Evolutionary conservation across 306 rosid genomes (phyloP), one percentile per base, ranked within the genome.

Genomic region (Elaeagnus macrophylla): DNA sequence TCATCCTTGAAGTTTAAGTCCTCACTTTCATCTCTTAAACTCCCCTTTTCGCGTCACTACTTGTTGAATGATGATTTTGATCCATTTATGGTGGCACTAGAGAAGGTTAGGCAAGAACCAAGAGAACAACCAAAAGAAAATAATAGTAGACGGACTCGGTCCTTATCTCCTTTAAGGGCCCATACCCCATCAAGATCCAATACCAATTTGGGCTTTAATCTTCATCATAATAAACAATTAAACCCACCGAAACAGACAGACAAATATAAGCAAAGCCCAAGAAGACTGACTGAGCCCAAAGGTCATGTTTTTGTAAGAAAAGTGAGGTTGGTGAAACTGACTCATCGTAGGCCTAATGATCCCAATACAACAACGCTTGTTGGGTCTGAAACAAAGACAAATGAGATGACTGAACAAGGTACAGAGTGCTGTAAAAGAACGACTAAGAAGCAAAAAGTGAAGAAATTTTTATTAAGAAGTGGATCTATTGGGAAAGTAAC

Each of bases 11-110:
- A 77, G 66, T 83, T 91, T 2, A 65, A 79, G 66, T 83, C 94
- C 1, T 77, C 79, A 0, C 60, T 67, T 16, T 81, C 65, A 11
- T 38, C 47, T 18, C 67, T 74, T 12, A 67, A 68, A 67, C 61
- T 62, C 35, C 80, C 72, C 0, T 67, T 91, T 54, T 55, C 65
- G 0, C 55, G 64, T 1, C 65, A 12, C 38, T 65, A 74, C 62
- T 62, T 69, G 66, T 76, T 89, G 93, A 80, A 82, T 10, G 95
- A 91, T 71, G 89, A 78, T 48, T 82, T 80, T 69, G 97, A 91
- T 77, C 97, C 97, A 0, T 91, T 84, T 81, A 64, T 36, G 83
- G 93, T 47, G 59, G 95, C 89, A 32, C 43, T 87, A 53, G 71
- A 86, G 75, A 70, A 67, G 51, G 91, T 83, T 11, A 86, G 11